Base-by-base conservation (phyloP, 2,329 filamentous ascomycete species). In the Colletotrichum zoysiae region DNA sequence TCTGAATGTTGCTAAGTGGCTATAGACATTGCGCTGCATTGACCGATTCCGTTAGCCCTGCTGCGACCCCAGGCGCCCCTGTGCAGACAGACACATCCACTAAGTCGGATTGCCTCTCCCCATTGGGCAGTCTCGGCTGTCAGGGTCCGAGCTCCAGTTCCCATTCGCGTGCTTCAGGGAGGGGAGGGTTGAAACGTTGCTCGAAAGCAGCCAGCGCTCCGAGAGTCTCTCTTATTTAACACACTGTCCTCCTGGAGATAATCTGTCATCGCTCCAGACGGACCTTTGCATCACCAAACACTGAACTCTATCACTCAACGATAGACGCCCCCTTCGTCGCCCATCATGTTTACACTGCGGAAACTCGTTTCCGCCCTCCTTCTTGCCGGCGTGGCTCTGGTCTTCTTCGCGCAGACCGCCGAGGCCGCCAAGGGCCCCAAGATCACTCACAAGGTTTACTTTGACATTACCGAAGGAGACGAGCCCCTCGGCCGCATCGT, bases 391-490 rank as follows among this genome's bases (percentile, higher is more conserved):
- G 86, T 95, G 78, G 87, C 88, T 76, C 86, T 95, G 80, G 84
- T 95, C 76, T 90, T 94, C 85, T 90, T 97, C 80, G 88, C 92
- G 76, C 91, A 94, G 83, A 88, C 90, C 44, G 90, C 89, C 72
- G 90, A 93, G 77, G 93, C 93, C 66, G 86, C 86, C 76, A 94
- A 95, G 86, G 95, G 96, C 58, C 95, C 94, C 74, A 97, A 96
- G 90, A 95, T 98, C 86, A 98, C 95, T 78, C 88, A 93, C 88
- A 97, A 97, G 90, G 94, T 96, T 84, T 96, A 90, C 88, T 95
- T 97, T 82, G 93, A 96, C 83, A 91, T 97, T 76, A 84, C 87
- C 78, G 91, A 94, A 79, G 94, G 92, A 78, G 93, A 93, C 75
- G 86, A 94, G 83, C 81, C 87, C 59, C 80, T 95, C 53, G 94